Evolutionary conservation across 2,329 filamentous ascomycete genomes (phyloP).

Genomic region (Aspergillus pseudotamarii): DNA sequence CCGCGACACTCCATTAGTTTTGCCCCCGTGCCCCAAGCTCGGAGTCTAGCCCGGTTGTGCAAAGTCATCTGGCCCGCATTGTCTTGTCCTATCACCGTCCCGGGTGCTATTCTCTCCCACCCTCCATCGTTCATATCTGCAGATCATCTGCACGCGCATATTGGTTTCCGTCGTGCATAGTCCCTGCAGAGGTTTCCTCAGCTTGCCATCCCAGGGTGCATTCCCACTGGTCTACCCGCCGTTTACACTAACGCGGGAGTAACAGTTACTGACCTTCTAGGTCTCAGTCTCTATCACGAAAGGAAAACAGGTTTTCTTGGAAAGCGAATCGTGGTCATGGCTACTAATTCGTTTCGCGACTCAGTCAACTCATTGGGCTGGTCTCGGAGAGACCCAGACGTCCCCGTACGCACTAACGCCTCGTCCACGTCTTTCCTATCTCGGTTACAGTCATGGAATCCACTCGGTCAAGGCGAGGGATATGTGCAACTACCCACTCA

Average conservation of each 20-base stretch:
- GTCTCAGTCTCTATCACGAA: not conserved
- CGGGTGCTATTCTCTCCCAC: constrained; percentile 21
- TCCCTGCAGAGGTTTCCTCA: constrained; percentile 45
- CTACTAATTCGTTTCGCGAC: constrained; percentile 76
- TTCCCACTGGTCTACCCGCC: constrained; percentile 17
- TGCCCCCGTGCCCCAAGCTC: constrained; percentile 26
- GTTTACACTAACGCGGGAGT: constrained; percentile 16
- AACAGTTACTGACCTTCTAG: constrained; percentile 10
- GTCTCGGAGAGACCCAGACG: constrained; percentile 79
- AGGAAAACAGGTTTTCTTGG: not conserved
- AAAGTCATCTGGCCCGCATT: constrained; percentile 39
- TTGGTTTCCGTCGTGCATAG: constrained; percentile 41
- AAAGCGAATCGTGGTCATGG: constrained; percentile 27
- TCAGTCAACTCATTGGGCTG: constrained; percentile 94
- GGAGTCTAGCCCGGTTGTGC: constrained; percentile 26
- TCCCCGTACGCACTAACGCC: constrained; percentile 66
- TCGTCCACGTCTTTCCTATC: constrained; percentile 73
- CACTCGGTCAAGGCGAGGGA: constrained; percentile 75
- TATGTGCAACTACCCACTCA: constrained; percentile 89
- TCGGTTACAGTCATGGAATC: constrained; percentile 81
- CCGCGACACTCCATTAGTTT: constrained; percentile 16
- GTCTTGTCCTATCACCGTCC: constrained; percentile 27
- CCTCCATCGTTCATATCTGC: constrained; percentile 31
- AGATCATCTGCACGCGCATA: constrained; percentile 56
- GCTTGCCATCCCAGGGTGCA: constrained; percentile 21